Percentiles rank a stretch among this genome's conserved stretches.
Conservation (phyloP, 352 stramenopile species). For the Aphanomyces stellatus region DNA sequence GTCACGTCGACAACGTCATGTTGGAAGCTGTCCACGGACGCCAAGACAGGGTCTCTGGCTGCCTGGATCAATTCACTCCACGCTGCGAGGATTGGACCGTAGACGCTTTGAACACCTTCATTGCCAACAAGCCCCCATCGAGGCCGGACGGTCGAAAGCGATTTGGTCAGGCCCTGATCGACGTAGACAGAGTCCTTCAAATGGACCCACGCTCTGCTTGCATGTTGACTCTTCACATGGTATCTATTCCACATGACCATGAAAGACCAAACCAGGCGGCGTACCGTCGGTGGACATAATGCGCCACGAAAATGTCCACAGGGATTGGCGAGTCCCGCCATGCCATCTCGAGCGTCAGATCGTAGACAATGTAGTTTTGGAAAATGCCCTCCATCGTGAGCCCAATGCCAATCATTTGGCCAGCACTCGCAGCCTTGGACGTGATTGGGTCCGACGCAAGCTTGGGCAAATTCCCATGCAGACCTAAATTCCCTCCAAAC, state of each 20-base stretch:
- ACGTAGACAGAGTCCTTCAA: constrained; percentile 62
- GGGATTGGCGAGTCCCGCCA: constrained; percentile 39
- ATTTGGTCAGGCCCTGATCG: constrained; percentile 45
- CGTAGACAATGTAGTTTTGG: constrained; percentile 83
- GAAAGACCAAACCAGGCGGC: not conserved
- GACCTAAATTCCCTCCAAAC: constrained; percentile 66
- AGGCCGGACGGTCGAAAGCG: constrained; percentile 53
- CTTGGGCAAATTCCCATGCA: constrained; percentile 62
- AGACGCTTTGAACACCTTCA: not conserved
- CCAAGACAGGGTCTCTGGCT: constrained; percentile 28
- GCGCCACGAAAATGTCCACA: constrained; percentile 36
- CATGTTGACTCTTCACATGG: constrained; percentile 40
- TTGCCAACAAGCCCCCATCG: constrained; percentile 50
- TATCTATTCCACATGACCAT: constrained; percentile 51
- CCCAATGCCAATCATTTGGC: constrained; percentile 64
- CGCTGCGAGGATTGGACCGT: constrained; percentile 23
- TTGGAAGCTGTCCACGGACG: constrained; percentile 37
- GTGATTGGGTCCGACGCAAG: constrained; percentile 40
- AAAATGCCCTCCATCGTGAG: constrained; percentile 82
- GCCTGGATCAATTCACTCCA: constrained; percentile 43
- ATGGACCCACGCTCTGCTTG: constrained; percentile 41
- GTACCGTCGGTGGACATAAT: constrained; percentile 29
- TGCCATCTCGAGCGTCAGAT: constrained; percentile 63
- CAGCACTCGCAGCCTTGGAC: constrained; percentile 35
- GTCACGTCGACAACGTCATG: constrained; percentile 73